These are phyloP conservation scores for Pseudogymnoascus pannorum DNA, from an alignment of 2,329 filamentous ascomycete species.

Conservation along the genomic window DNA sequence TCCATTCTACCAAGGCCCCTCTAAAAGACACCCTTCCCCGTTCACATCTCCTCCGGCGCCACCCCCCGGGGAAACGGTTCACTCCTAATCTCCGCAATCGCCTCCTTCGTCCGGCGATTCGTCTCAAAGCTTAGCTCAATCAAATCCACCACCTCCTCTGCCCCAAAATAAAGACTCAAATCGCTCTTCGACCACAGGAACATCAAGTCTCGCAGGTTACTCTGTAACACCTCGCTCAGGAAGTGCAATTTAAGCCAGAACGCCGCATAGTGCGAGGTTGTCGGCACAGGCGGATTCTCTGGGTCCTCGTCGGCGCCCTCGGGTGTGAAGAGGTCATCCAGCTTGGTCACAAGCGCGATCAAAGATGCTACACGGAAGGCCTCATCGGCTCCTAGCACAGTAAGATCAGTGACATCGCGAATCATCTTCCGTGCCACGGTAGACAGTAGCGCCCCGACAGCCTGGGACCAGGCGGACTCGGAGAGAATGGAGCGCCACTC, in stretches of 20 bases:
- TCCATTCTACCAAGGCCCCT: not conserved
- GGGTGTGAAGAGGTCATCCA: slow-evolving; percentile 54
- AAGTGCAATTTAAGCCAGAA: slow-evolving; percentile 59
- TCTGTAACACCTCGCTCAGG: slow-evolving; percentile 57
- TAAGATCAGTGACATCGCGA: slow-evolving; percentile 53
- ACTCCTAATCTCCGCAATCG: slow-evolving; percentile 49
- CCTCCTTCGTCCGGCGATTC: slow-evolving; percentile 50
- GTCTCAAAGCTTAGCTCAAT: slow-evolving; percentile 58
- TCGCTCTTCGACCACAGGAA: slow-evolving; percentile 61
- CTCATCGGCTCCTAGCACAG: slow-evolving; percentile 55
- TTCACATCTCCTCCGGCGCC: not conserved
- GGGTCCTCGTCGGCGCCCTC: slow-evolving; percentile 21
- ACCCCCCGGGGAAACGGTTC: slow-evolving; percentile 37
- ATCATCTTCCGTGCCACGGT: slow-evolving; percentile 53
- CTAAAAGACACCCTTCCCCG: not conserved
- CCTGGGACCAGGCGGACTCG: slow-evolving; percentile 55
- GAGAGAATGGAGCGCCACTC: slow-evolving; percentile 53
- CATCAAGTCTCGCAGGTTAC: slow-evolving; percentile 55
- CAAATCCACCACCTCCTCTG: slow-evolving; percentile 54
- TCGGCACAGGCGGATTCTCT: slow-evolving; percentile 38
- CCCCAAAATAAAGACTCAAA: slow-evolving; percentile 55
- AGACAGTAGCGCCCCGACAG: slow-evolving; percentile 53
- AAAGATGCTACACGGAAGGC: slow-evolving; percentile 54
- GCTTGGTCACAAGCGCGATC: slow-evolving; percentile 48
- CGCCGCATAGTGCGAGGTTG: slow-evolving; percentile 53